These are phyloP conservation scores for Scheffersomyces insectosa DNA, from an alignment of 1,139 yeast species.

Conservation along the genomic window DNA sequence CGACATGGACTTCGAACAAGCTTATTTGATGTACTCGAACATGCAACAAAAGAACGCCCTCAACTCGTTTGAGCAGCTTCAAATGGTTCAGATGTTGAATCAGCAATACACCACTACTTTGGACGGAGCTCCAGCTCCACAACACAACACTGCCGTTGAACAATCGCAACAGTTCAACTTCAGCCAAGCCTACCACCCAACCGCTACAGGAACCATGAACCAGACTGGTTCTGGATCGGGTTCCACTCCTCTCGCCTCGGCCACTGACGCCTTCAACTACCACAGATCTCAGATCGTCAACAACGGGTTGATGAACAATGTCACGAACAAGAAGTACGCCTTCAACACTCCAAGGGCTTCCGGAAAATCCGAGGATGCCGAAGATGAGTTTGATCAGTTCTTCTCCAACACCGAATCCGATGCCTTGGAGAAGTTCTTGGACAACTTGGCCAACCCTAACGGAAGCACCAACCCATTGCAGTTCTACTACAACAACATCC, in stretches of 20 bases:
- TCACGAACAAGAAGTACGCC: conserved; percentile 2
- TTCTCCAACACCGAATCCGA: conserved; percentile 46
- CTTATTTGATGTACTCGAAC: conserved; percentile 41
- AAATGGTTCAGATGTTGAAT: conserved; percentile 38
- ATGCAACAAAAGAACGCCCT: conserved; percentile 43
- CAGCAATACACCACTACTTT: conserved; percentile 18
- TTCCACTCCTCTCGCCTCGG: conserved; percentile 5
- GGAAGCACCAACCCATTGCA: conserved; percentile 28
- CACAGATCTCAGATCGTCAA: conserved; percentile 11
- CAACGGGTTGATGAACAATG: not conserved
- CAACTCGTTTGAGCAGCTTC: conserved; percentile 39
- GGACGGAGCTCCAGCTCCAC: not conserved
- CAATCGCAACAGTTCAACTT: not conserved
- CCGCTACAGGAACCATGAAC: not conserved
- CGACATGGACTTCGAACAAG: conserved; percentile 53
- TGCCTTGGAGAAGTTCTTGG: conserved; percentile 47
- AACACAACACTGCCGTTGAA: not conserved
- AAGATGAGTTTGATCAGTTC: conserved; percentile 44
- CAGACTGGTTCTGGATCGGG: conserved; percentile 1
- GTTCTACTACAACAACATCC: conserved; percentile 21
- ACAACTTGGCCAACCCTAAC: conserved; percentile 40
- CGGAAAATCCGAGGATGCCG: conserved; percentile 12
- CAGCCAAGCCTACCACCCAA: not conserved
- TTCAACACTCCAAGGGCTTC: not conserved
- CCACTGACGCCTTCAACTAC: conserved; percentile 10